Base-by-base conservation (phyloP, 106 monocot genomes). In the Hemerocallis citrina region DNA sequence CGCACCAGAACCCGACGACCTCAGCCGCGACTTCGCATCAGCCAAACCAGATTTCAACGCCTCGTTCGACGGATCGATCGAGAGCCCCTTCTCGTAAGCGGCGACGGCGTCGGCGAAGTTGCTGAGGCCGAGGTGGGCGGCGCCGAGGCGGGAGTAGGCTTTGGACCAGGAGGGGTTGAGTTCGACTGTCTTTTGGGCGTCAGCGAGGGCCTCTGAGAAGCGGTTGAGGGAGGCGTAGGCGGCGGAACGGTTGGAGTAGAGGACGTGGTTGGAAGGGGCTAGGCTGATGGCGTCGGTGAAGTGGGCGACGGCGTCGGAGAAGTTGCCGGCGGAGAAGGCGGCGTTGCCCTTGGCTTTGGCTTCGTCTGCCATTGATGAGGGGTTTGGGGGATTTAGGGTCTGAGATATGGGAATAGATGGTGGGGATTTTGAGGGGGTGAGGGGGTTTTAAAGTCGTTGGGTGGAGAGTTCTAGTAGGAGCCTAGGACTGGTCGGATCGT, bases 221-320 rank as follows among this genome's bases (percentile, higher is more conserved):
- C 66, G 82, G 64, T 78, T 36, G 49, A 95, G 80, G 55, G 94
- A 95, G 46, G 94, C 94, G 72, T 83, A 73, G 60, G 94, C 77
- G 30, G 94, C 89, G 68, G 89, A 89, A 31, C 94, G 94, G 68
- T 95, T 95, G 68, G 89, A 95, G 66, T 76, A 89, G 66, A 95
- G 83, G 51, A 95, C 94, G 71, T 95, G 89, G 73, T 95, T 95
- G 75, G 63, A 22, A 32, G 94, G 89, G 34, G 94, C 72, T 15
- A 95, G 89, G 41, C 35, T 61, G 56, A 95, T 83, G 17, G 94
- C 94, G n/a, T 86, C 78, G 30, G 89, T 68, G 81, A 95, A 89
- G 68, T 86, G 81, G 57, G 37, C 47, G 45, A 74, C 39, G 3
- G 94, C 94, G 25, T 89, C 94, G 1, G 66, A 72, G 77, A 78